phyloP scores from a whole-genome alignment of 2,329 filamentous ascomycete species.

The Drechslerella stenobrocha region DNA sequence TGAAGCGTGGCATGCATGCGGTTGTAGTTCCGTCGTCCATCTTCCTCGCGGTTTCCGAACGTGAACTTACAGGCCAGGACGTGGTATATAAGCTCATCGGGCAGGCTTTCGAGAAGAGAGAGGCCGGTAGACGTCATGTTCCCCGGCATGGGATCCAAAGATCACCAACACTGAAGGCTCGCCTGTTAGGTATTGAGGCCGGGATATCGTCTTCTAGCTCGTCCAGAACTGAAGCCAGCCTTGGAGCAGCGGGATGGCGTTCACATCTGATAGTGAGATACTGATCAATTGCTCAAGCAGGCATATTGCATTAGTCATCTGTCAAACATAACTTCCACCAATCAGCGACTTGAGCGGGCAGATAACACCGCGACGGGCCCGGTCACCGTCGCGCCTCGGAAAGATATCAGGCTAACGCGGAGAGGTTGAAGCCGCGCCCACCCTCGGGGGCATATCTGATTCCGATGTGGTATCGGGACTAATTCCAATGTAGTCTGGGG shows the following conservation, averaged over 20 bases:
- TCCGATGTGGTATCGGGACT: no score
- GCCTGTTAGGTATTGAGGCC: no score
- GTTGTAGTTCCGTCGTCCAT: not conserved
- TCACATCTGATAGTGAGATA: no score
- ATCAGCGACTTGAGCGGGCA: not conserved
- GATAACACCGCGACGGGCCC: not conserved
- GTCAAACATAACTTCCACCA: not conserved
- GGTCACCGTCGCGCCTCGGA: not conserved
- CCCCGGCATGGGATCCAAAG: no score
- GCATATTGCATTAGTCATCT: no score
- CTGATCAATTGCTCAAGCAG: not conserved
- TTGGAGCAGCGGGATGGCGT: not conserved
- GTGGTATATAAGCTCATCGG: slow-evolving; percentile 38
- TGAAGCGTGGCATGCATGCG: not conserved
- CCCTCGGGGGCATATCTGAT: no score
- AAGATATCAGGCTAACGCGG: not conserved
- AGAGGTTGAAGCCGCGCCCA: no score
- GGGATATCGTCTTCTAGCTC: not conserved
- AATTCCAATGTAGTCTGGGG: no score
- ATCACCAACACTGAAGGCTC: no score
- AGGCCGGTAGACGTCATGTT: slow-evolving; percentile 18
- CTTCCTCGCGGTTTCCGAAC: not conserved
- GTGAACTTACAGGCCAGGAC: slow-evolving; percentile 36
- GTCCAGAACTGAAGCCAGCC: no score
- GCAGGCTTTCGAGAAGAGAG: slow-evolving; percentile 28